These are phyloP conservation scores for Aspergillus homomorphus DNA, from an alignment of 495 filamentous ascomycete species.

Conservation along the genomic window DNA sequence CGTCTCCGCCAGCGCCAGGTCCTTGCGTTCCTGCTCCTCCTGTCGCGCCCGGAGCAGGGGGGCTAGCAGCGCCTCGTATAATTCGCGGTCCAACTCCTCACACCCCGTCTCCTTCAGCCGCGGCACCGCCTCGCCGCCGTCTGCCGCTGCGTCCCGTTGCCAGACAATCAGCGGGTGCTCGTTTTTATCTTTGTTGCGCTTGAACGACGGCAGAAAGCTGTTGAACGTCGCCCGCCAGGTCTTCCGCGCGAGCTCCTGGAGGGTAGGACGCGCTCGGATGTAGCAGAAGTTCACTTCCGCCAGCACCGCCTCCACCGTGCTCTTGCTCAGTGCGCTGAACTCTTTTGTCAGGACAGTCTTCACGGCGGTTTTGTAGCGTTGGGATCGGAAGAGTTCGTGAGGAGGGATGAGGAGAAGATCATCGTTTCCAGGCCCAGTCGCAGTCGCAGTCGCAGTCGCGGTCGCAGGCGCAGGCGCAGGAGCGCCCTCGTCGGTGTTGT, in stretches of 20 bases:
- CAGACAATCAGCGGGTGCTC: slow-evolving; percentile 64
- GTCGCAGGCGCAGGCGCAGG: slow-evolving; percentile 12
- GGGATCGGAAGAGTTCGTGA: slow-evolving; percentile 71
- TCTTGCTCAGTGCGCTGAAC: slow-evolving; percentile 75
- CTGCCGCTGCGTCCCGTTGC: slow-evolving; percentile 42
- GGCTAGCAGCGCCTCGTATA: slow-evolving; percentile 62
- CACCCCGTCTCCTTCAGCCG: slow-evolving; percentile 68
- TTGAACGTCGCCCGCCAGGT: slow-evolving; percentile 86
- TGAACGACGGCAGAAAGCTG: slow-evolving; percentile 67
- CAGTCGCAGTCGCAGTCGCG: slow-evolving; percentile 16
- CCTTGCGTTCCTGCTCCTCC: slow-evolving; percentile 56
- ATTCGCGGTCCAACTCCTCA: slow-evolving; percentile 75
- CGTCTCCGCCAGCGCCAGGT: slow-evolving; percentile 60
- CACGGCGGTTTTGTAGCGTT: slow-evolving; percentile 69
- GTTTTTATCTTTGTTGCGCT: slow-evolving; percentile 56
- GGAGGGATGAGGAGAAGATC: slow-evolving; percentile 46
- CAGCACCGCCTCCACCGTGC: slow-evolving; percentile 80
- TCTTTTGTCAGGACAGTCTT: slow-evolving; percentile 63
- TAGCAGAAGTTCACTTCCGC: slow-evolving; percentile 92
- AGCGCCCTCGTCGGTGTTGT: slow-evolving; percentile 20
- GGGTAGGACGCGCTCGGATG: slow-evolving; percentile 66
- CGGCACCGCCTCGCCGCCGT: slow-evolving; percentile 47
- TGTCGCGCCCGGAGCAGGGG: slow-evolving; percentile 57
- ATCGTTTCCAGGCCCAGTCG: slow-evolving; percentile 11
- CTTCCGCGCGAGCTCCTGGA: slow-evolving; percentile 70